Evolutionary conservation across 306 rosid species (phyloP).

Genomic region (Hippophae gyantsensis): DNA sequence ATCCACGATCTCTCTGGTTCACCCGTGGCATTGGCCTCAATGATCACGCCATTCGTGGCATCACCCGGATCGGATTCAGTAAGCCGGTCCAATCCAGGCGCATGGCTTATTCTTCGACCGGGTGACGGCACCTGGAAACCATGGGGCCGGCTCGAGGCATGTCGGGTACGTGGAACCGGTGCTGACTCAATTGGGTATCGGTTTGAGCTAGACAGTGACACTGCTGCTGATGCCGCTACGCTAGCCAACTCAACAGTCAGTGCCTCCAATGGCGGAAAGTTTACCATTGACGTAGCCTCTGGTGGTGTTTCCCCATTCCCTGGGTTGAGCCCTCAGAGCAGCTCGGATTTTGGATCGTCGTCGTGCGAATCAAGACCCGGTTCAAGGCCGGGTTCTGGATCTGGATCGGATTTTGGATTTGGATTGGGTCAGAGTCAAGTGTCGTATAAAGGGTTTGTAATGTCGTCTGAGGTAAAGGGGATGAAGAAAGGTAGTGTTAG

Average conservation of each 20-base stretch:
- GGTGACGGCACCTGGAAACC: constrained; percentile 39
- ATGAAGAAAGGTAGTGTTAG: constrained; percentile 18
- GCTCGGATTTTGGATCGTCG: constrained; percentile 33
- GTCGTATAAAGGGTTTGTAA: constrained; percentile 35
- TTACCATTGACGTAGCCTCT: constrained; percentile 30
- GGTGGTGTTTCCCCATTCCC: constrained; percentile 15
- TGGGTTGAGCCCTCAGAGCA: constrained; percentile 24
- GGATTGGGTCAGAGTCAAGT: constrained; percentile 12
- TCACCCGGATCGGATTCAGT: constrained; percentile 36
- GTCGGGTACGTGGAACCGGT: constrained; percentile 31
- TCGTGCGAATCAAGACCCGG: constrained; percentile 6
- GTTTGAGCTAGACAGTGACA: constrained; percentile 25
- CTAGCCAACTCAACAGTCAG: constrained; percentile 25
- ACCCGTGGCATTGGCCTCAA: constrained; percentile 40
- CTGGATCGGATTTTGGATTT: constrained; percentile 36
- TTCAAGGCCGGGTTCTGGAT: constrained; percentile 20
- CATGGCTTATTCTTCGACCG: constrained; percentile 41
- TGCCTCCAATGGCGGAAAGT: constrained; percentile 28
- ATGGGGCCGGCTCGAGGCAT: constrained; percentile 50
- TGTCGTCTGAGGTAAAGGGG: constrained; percentile 44
- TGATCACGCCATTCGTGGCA: constrained; percentile 45
- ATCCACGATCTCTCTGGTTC: constrained; percentile 48
- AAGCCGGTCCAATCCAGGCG: constrained; percentile 45
- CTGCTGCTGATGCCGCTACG: constrained; percentile 17
- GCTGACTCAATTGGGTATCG: constrained; percentile 32